Evolutionary conservation across 116 monocot species (phyloP).

Genomic region (Iris pallida): DNA sequence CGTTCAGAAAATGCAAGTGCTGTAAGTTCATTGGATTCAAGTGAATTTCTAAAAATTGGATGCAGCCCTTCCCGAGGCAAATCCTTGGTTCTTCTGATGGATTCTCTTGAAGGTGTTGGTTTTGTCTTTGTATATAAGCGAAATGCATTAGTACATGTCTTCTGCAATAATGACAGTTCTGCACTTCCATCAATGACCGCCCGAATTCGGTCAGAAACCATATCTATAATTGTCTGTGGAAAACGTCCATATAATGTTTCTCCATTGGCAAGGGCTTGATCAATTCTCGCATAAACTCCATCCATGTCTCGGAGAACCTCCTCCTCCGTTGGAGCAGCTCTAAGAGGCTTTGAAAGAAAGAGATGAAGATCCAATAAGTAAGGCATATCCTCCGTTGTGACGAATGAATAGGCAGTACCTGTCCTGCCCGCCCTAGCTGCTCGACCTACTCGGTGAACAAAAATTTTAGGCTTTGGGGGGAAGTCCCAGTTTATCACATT

Average conservation of each 20-base stretch:
- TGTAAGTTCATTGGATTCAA: constrained; percentile 68
- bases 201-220: constrained; percentile 65
- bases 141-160: constrained; percentile 77
- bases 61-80: constrained; percentile 71
- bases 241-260: constrained; percentile 85
- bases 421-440: constrained; percentile 85
- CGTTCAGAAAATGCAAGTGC: constrained; percentile 90
- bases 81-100: constrained; percentile 71
- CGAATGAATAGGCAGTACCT: constrained; percentile 89
- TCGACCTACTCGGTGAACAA: constrained; percentile 86
- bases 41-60: constrained; percentile 53
- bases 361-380: constrained; percentile 89
- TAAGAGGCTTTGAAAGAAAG: constrained; percentile 89
- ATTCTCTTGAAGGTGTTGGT: constrained; percentile 79
- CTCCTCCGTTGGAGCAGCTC: constrained; percentile 80
- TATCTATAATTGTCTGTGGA: constrained; percentile 77
- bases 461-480: constrained; percentile 88
- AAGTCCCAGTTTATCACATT: constrained; percentile 97
- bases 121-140: constrained; percentile 68
- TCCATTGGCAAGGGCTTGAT: constrained; percentile 71
- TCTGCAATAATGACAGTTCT: constrained; percentile 54
- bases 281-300: constrained; percentile 40
- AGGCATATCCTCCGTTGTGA: constrained; percentile 85
- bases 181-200: constrained; percentile 51
- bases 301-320: constrained; percentile 67